Conservation (phyloP, 257 asterid genomes). For the Marsdenia floribunda region DNA sequence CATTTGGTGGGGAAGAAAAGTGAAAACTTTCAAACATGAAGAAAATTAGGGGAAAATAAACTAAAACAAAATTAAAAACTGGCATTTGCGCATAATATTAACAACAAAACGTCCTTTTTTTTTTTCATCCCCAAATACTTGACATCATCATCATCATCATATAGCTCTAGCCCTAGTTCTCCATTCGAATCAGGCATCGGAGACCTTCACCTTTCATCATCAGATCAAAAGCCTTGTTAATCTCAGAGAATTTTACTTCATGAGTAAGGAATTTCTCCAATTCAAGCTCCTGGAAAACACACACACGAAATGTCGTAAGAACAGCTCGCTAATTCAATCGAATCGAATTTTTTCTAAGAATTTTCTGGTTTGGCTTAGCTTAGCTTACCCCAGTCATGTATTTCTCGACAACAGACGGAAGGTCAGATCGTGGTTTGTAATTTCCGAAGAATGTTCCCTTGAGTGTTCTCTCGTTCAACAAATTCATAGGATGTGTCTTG, state of each 20-base stretch:
- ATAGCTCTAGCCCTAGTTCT: neutral
- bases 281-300: conserved; percentile 44
- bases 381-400: conserved; percentile 58
- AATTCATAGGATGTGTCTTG: conserved; percentile 56
- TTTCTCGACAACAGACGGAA: conserved; percentile 61
- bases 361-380: neutral
- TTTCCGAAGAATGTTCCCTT: conserved; percentile 82
- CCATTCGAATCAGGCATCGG: conserved; percentile 55
- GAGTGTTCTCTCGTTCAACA: conserved; percentile 63
- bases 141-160: neutral
- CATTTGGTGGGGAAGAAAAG: too few species aligned
- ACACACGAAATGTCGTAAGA: neutral
- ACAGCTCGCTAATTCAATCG: too few species aligned
- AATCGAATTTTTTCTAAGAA: neutral
- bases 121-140: neutral
- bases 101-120: neutral
- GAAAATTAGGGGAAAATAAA: too few species aligned
- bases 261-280: conserved; percentile 67
- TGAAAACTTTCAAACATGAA: too few species aligned
- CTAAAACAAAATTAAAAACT: neutral
- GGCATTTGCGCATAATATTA: neutral
- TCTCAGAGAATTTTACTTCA: conserved; percentile 44
- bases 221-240: conserved; percentile 63
- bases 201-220: conserved; percentile 66
- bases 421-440: conserved; percentile 57